A percentile compares a stretch with the other conserved stretches of the same genome.
These are phyloP conservation scores for Epicoccum nigrum DNA, from an alignment of 2,329 filamentous ascomycete species.

Conservation along the genomic window DNA sequence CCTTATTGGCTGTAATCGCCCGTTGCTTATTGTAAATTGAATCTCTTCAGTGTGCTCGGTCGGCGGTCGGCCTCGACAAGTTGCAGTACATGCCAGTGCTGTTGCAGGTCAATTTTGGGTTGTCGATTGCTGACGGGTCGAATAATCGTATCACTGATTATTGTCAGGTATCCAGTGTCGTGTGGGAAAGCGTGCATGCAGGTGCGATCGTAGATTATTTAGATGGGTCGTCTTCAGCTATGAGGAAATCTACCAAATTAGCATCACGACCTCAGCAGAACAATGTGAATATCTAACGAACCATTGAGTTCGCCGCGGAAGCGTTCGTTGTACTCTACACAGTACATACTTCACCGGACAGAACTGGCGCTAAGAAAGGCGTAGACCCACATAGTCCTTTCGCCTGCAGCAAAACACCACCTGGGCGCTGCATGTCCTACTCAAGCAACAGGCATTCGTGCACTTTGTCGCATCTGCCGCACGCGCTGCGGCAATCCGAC, in stretches of 20 bases:
- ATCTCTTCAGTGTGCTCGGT: no score
- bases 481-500: background rate
- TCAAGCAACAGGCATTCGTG: background rate
- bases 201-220: background rate
- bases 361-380: background rate
- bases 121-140: no score
- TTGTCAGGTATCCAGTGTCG: no score
- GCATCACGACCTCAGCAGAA: no score
- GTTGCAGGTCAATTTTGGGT: no score
- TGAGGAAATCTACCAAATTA: no score
- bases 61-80: no score
- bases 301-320: background rate
- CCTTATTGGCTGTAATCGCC: no score
- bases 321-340: background rate
- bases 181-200: background rate
- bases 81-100: no score
- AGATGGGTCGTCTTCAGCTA: no score
- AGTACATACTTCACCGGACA: constrained; percentile 15
- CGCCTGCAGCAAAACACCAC: constrained; percentile 14
- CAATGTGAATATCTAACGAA: background rate
- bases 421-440: constrained; percentile 1
- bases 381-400: constrained; percentile 9
- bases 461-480: background rate
- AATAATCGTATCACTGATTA: no score
- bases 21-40: no score